Evolutionary conservation across 2,329 filamentous ascomycete genomes (phyloP).

Genomic region (Hysterium pulicare): DNA sequence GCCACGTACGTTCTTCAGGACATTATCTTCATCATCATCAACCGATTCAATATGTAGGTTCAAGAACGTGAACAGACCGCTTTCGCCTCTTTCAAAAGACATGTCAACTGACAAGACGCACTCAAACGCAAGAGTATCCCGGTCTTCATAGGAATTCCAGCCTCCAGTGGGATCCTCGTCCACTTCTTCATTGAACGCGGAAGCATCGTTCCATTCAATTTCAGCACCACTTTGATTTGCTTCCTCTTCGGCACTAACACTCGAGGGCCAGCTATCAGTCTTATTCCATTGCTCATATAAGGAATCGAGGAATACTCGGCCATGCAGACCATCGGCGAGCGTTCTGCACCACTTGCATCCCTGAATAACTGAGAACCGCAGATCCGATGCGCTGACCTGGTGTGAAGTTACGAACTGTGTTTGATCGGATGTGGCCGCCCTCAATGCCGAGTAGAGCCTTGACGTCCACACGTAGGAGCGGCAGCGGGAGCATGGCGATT

Average conservation of each 20-base stretch:
- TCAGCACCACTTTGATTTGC: background rate
- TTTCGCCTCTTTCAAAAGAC: conserved; percentile 7
- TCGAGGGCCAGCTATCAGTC: conserved; percentile 3
- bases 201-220: background rate
- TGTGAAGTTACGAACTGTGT: background rate
- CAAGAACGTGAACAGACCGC: conserved; percentile 6
- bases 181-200: conserved; percentile 5
- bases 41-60: conserved; percentile 7
- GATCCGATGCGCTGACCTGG: conserved; percentile 3
- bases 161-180: conserved; percentile 6
- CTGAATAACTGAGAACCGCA: conserved; percentile 5
- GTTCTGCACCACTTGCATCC: conserved; percentile 8
- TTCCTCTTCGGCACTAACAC: background rate
- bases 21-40: background rate
- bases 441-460: background rate
- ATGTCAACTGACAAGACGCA: conserved; percentile 3
- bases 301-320: conserved; percentile 7
- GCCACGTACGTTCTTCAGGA: background rate
- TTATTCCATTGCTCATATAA: conserved; percentile 3
- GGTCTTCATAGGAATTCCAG: conserved; percentile 9
- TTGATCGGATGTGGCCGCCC: background rate
- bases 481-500: conserved; percentile 1
- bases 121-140: conserved; percentile 4
- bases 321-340: conserved; percentile 8
- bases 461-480: conserved; percentile 1